Evolutionary conservation across 768 basidiomycete species (phyloP).

Genomic region (Boletus rex-veris): DNA sequence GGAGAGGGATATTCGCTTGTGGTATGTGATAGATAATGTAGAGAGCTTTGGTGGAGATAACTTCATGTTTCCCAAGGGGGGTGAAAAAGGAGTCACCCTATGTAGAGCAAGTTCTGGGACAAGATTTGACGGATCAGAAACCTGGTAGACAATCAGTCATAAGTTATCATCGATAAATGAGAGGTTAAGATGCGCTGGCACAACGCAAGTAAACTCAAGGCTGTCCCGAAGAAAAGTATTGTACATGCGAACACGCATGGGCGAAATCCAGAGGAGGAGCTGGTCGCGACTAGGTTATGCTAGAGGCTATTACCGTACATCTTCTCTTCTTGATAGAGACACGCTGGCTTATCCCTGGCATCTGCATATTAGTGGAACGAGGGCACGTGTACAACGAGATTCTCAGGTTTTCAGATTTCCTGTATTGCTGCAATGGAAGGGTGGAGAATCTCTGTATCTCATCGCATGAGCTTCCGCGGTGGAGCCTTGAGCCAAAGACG

Average conservation of each 20-base stretch:
- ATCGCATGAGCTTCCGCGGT: conserved; percentile 15
- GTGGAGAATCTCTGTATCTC: conserved; percentile 23
- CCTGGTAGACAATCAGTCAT: not conserved
- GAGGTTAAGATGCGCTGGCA: not conserved
- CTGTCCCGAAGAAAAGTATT: not conserved
- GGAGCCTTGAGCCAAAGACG: conserved; percentile 18
- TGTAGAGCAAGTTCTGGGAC: not conserved
- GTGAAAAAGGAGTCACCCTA: not conserved
- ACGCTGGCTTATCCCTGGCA: conserved; percentile 4
- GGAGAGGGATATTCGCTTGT: not conserved
- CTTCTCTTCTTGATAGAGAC: conserved; percentile 3
- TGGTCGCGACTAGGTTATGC: not conserved
- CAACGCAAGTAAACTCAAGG: not conserved
- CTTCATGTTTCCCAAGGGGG: conserved; percentile 1
- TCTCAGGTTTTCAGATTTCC: conserved; percentile 12
- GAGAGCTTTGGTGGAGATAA: not conserved
- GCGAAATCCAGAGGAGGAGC: not conserved
- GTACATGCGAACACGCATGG: not conserved
- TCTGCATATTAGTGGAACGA: not conserved
- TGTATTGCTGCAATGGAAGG: conserved; percentile 23
- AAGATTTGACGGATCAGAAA: not conserved
- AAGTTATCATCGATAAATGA: not conserved
- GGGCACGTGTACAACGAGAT: conserved; percentile 19
- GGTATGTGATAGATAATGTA: not conserved
- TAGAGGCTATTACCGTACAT: not conserved